Base-by-base conservation (phyloP, 345 rosid species). In the Euphorbia pulcherrima region DNA sequence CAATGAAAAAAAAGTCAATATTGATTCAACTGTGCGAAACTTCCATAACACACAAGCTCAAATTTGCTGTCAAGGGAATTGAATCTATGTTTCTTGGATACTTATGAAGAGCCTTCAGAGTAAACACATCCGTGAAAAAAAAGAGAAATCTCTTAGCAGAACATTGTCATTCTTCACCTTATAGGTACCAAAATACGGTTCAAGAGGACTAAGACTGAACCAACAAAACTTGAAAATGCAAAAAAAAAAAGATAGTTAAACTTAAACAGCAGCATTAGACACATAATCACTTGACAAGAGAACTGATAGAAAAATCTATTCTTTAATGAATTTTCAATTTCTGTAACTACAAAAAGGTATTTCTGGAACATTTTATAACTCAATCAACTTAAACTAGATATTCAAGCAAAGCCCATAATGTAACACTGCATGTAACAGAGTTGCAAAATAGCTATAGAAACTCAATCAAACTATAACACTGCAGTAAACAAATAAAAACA, bases 381-480 rank as follows among this genome's bases (percentile, higher is more conserved):
- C 11, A 60, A 8, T 60, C 47, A 20, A 2, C 62, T 30, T 33
- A 33, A 59, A 33, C 29, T 61, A 9, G 41, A 60, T 33, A 64
- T 46, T 27, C 66, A 64, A 48, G 68, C 56, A 30, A 64, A 26
- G 3, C 41, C 54, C 41, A 48, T 27, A 64, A n/a, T n/a, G n/a
- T n/a, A n/a, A n/a, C n/a, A n/a, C n/a, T n/a, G n/a, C n/a, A n/a
- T n/a, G n/a, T n/a, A n/a, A n/a, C 0, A 44, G 16, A 44, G 48
- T 44, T 44, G 13, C 2, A 9, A 44, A 44, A 9, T 14, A 44
- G 13, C 2, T 2, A 9, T 44, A 11, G 13, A 44, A 44, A 44
- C 8, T 44, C 10, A 44, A 60, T 3, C 46, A 21, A 20, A 60
- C 35, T 7, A 7, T 2, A 2, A 60, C 6, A 35, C 7, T 33